Conservation (phyloP, 148 eudicot genomes). For the Simmondsia chinensis region DNA sequence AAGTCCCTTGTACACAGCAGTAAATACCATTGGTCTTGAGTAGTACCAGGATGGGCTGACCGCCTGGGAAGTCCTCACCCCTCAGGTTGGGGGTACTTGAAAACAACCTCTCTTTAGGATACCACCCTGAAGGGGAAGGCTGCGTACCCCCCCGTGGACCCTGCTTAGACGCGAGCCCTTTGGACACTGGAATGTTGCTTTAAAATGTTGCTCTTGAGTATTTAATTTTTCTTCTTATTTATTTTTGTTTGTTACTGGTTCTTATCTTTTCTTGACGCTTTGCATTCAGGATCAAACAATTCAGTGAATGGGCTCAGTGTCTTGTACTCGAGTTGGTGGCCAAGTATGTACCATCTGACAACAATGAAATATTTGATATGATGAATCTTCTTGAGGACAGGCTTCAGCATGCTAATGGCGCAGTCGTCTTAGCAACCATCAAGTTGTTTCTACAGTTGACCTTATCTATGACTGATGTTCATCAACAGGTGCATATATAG, state of each 20-base stretch:
- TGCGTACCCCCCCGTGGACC: no score
- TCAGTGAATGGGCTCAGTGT: slow-evolving; percentile 99
- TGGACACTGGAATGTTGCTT: no score
- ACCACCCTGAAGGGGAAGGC: no score
- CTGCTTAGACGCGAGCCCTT: no score
- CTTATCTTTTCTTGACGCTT: slow-evolving; percentile 4
- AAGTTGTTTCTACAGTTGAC: slow-evolving; percentile 94
- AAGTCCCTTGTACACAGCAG: no score
- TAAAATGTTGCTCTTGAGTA: neutral
- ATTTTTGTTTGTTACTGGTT: slow-evolving; percentile 1
- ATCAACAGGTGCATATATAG: slow-evolving; percentile 72
- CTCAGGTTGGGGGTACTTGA: no score
- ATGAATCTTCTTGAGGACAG: slow-evolving; percentile 99
- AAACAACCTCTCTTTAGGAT: no score
- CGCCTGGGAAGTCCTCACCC: no score
- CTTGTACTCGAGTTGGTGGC: slow-evolving; percentile 87
- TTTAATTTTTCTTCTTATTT: neutral
- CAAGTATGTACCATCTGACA: slow-evolving; percentile 84
- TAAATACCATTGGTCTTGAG: no score
- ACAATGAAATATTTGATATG: slow-evolving; percentile 88
- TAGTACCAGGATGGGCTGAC: no score
- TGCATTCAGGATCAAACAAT: slow-evolving; percentile 77
- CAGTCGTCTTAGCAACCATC: slow-evolving; percentile 91
- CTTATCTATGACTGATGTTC: slow-evolving; percentile 93
- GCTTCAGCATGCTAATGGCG: slow-evolving; percentile 99